These are phyloP conservation scores for Cunninghamia lanceolata DNA, from an alignment of 75 land plant genomes.

Conservation along the genomic window DNA sequence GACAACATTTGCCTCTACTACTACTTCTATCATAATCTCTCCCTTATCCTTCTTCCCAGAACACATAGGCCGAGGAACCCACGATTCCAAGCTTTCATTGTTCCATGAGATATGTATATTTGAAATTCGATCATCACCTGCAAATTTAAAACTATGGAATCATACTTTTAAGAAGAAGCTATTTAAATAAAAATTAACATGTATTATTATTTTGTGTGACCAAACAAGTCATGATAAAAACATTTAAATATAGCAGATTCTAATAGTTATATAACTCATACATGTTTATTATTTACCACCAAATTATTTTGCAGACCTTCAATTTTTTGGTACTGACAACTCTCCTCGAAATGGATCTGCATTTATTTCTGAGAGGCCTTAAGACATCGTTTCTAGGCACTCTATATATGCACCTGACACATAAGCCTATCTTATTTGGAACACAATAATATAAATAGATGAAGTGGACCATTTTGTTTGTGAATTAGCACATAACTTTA, in stretches of 20 bases:
- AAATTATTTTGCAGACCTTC: neutral
- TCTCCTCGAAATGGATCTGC: neutral
- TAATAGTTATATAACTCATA: neutral
- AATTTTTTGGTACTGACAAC: neutral
- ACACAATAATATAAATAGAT: neutral
- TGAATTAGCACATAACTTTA: neutral
- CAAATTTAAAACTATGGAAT: constrained; percentile 17
- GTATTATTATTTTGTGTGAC: neutral
- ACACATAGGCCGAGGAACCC: constrained; percentile 32
- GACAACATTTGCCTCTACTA: constrained; percentile 39
- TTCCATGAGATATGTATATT: constrained; percentile 54
- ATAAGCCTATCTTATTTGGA: neutral
- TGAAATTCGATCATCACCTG: constrained; percentile 73
- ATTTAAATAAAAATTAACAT: neutral
- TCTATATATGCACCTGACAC: neutral
- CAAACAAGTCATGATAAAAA: neutral
- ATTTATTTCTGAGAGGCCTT: neutral
- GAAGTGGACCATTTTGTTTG: neutral
- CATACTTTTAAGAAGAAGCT: neutral
- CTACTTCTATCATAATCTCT: constrained; percentile 68
- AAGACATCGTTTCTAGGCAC: neutral
- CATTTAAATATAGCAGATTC: neutral
- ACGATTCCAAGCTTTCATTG: constrained; percentile 39
- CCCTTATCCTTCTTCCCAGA: constrained; percentile 25
- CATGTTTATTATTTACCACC: neutral